Evolutionary conservation across 2,329 filamentous ascomycete species (phyloP).

Genomic region (Aspergillus cejpii): DNA sequence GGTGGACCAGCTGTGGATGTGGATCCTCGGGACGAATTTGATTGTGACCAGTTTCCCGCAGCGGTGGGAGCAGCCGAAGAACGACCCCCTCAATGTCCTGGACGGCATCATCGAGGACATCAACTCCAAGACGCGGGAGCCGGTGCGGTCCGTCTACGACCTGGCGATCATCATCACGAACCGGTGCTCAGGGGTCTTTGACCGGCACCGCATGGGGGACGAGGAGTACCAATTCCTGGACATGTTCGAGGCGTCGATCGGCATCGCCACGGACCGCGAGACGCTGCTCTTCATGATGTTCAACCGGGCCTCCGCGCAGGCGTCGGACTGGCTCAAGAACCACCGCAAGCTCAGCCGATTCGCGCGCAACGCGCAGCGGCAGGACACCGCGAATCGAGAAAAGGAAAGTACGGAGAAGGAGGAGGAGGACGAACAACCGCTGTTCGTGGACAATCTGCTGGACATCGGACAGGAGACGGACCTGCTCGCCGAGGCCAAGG

Average conservation of each 20-base stretch:
- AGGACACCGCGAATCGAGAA: background rate
- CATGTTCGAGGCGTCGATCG: conserved; percentile 61
- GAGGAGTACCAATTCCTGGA: conserved; percentile 59
- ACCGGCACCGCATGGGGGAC: conserved; percentile 52
- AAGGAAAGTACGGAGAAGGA: conserved; percentile 19
- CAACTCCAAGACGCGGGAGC: conserved; percentile 56
- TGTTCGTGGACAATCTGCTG: conserved; percentile 39
- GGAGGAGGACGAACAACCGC: conserved; percentile 39
- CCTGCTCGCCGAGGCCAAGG: conserved; percentile 58
- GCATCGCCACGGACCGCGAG: conserved; percentile 47
- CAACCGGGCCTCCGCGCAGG: conserved; percentile 52
- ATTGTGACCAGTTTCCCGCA: conserved; percentile 46
- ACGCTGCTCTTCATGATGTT: conserved; percentile 56
- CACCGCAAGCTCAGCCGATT: conserved; percentile 42
- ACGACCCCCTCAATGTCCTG: conserved; percentile 57
- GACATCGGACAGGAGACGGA: conserved; percentile 57
- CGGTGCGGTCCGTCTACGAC: conserved; percentile 56
- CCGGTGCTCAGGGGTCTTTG: conserved; percentile 55
- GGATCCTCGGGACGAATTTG: conserved; percentile 53
- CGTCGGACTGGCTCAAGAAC: conserved; percentile 49
- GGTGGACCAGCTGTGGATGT: conserved; percentile 65
- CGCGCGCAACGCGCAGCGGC: conserved; percentile 14
- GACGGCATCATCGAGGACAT: conserved; percentile 58
- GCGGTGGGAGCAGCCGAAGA: conserved; percentile 49
- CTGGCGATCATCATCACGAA: conserved; percentile 56